Base-by-base conservation (phyloP, 177 flowering plant genomes). In the Vitis hybrid region DNA sequence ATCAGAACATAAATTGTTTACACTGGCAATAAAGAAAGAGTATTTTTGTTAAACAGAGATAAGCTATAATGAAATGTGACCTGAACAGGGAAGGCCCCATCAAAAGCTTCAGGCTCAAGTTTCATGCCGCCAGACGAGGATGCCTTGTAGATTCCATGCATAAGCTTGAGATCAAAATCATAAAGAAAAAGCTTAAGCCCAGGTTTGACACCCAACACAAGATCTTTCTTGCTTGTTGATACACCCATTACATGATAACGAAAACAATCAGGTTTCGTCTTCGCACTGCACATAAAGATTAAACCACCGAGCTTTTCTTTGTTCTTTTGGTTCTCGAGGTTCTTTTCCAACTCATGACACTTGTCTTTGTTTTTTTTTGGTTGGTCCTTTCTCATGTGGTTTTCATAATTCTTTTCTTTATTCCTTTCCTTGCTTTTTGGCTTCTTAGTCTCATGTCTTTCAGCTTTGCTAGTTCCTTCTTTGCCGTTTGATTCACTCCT, bases 241-340 rank as follows among this genome's bases (percentile, higher is more conserved):
- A 91, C 84, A 68, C 95, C 98, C 94, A 93, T 86, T 30, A 93
- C 81, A 62, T 72, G 75, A 77, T 87, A 93, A 6, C 66, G 82
- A 65, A 88, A 90, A 83, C 97, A 91, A 79, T 93, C 97, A 3
- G 92, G 90, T 65, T 90, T 93, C 12, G 98, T 93, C 72, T 84
- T 90, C 30, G 80, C 69, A 80, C 71, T 93, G 83, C 98, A 93
- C 97, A 93, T 90, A 66, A 91, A 89, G 68, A 93, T 93, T 72
- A 93, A 51, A 49, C 98, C 97, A 69, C 89, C 97, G 64, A 89
- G 79, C 35, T 79, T 79, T 51, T 81, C 82, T 69, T 64, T 67
- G 64, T 35, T 67, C 49, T 24, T 71, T 14, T 68, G 72, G 21
- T 69, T 56, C 16, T 27, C 15, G 2, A 52, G 60, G 12, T 7